Percentiles rank a stretch among this genome's conserved stretches.
phyloP scores from a whole-genome alignment of 805 yeast species.

The baker's yeast (Saccharomyces cerevisiae) region DNA sequence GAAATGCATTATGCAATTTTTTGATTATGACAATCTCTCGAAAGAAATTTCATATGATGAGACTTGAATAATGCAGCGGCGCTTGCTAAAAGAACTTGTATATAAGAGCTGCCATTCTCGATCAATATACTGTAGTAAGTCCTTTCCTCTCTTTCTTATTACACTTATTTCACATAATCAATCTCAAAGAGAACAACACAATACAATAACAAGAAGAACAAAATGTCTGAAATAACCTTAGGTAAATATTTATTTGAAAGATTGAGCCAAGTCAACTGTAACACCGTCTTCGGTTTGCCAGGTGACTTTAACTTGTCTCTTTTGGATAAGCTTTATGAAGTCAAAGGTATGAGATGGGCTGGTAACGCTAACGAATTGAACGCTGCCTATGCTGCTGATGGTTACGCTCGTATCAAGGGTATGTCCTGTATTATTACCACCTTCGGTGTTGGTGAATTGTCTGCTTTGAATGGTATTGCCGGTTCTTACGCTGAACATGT shows the following conservation, averaged over 20 bases:
- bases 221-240: slow-evolving; percentile 33
- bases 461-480: slow-evolving; percentile 75
- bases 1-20: not conserved
- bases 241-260: slow-evolving; percentile 61
- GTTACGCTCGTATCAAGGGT: slow-evolving; percentile 54
- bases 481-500: slow-evolving; percentile 80
- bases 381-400: slow-evolving; percentile 87
- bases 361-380: slow-evolving; percentile 86
- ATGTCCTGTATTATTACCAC: slow-evolving; percentile 42
- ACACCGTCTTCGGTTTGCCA: slow-evolving; percentile 64
- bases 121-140: not conserved
- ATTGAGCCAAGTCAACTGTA: slow-evolving; percentile 41
- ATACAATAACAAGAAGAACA: not conserved
- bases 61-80: not conserved
- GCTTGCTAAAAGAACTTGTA: not conserved
- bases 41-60: not conserved
- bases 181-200: not conserved
- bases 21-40: not conserved
- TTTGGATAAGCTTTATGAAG: slow-evolving; percentile 54
- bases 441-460: slow-evolving; percentile 84
- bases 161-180: not conserved
- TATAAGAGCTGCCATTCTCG: not conserved
- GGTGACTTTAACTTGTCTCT: slow-evolving; percentile 64
- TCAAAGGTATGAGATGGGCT: slow-evolving; percentile 52
- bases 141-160: not conserved